These are phyloP conservation scores for Pseudogymnoascus sp. DNA, from an alignment of 2,329 filamentous ascomycete genomes.

Conservation along the genomic window DNA sequence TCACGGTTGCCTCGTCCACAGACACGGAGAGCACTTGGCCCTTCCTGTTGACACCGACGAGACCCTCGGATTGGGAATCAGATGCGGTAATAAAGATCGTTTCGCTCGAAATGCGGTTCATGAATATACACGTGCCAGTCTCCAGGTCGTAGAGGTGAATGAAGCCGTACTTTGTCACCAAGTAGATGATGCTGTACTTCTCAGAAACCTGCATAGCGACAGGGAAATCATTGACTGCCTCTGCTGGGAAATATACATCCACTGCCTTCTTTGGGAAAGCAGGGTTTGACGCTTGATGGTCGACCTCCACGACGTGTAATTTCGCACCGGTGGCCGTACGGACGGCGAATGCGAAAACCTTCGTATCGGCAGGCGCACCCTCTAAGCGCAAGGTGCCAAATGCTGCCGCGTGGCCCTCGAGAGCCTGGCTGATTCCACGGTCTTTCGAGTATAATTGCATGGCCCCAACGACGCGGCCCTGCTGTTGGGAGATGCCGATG, in stretches of 20 bases:
- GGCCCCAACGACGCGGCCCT: constrained; percentile 85
- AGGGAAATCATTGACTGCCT: constrained; percentile 94
- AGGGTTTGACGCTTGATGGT: constrained; percentile 83
- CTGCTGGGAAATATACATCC: constrained; percentile 93
- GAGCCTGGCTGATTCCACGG: constrained; percentile 92
- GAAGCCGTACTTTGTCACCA: constrained; percentile 98
- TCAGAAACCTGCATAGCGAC: constrained; percentile 95
- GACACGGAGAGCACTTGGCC: constrained; percentile 92
- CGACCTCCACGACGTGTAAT: constrained; percentile 94
- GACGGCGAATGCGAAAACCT: constrained; percentile 94
- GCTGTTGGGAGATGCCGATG: constrained; percentile 88
- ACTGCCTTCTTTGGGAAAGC: constrained; percentile 92
- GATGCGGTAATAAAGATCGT: constrained; percentile 93
- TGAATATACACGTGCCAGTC: constrained; percentile 91
- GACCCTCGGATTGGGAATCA: constrained; percentile 75
- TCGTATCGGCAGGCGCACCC: constrained; percentile 81
- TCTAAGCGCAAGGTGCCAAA: constrained; percentile 87
- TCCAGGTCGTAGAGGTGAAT: constrained; percentile 98
- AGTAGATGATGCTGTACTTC: constrained; percentile 93
- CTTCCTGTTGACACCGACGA: constrained; percentile 94
- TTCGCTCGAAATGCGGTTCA: constrained; percentile 99
- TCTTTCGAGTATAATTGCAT: constrained; percentile 98
- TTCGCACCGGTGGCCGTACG: constrained; percentile 84
- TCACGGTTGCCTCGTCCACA: constrained; percentile 83
- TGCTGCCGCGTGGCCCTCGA: constrained; percentile 92